Evolutionary conservation across 2,329 filamentous ascomycete species (phyloP).

Genomic region (Ascochyta lentis): DNA sequence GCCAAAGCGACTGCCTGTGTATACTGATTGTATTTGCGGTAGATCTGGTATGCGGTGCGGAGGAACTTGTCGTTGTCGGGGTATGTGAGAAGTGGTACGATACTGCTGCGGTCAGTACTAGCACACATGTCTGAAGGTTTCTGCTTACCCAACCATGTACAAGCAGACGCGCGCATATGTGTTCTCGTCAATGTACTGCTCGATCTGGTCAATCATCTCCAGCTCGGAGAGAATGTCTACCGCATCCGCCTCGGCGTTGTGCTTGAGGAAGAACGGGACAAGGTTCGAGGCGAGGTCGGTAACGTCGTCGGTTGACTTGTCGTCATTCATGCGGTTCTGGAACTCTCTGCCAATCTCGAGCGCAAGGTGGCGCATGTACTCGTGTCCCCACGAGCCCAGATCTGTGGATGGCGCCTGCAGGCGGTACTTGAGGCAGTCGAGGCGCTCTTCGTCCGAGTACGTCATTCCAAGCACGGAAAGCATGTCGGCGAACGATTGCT

Average conservation of each 20-base stretch:
- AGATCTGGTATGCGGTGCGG: slow-evolving; percentile 89
- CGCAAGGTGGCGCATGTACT: slow-evolving; percentile 95
- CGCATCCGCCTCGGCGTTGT: slow-evolving; percentile 97
- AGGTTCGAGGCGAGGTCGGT: slow-evolving; percentile 83
- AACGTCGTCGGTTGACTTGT: slow-evolving; percentile 83
- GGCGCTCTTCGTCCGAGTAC: slow-evolving; percentile 92
- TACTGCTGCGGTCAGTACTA: slow-evolving; percentile 58
- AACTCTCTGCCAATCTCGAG: slow-evolving; percentile 96
- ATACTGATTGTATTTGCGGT: slow-evolving; percentile 89
- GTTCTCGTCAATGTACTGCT: slow-evolving; percentile 88
- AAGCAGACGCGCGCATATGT: slow-evolving; percentile 92
- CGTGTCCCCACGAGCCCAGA: slow-evolving; percentile 96
- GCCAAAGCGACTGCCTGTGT: slow-evolving; percentile 93
- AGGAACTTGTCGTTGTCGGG: slow-evolving; percentile 97
- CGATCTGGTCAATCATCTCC: slow-evolving; percentile 93
- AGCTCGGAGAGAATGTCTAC: slow-evolving; percentile 97
- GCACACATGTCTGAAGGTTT: background rate
- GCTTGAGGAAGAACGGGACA: slow-evolving; percentile 93
- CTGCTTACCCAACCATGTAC: slow-evolving; percentile 81
- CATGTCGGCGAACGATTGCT: slow-evolving; percentile 85
- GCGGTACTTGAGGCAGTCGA: slow-evolving; percentile 96
- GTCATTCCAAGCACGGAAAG: slow-evolving; percentile 99
- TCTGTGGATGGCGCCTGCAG: slow-evolving; percentile 89
- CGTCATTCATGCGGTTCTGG: slow-evolving; percentile 82
- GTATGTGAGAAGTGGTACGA: slow-evolving; percentile 97